Conservation (phyloP, 352 stramenopile species). For the Phytophthora ramorum region DNA sequence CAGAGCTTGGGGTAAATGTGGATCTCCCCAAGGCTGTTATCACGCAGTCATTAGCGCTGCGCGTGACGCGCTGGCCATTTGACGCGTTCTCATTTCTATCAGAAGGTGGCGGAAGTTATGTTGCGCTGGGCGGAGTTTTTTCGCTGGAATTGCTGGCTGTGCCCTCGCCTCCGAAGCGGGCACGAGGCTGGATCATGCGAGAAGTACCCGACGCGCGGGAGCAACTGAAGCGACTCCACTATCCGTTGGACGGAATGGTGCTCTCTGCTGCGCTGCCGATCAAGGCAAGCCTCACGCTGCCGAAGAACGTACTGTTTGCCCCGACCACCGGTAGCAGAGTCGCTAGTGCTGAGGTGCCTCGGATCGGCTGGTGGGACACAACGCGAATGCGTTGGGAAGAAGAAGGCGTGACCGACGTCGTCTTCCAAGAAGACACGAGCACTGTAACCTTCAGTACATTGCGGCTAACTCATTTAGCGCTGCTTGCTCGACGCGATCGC, state of each 20-base stretch:
- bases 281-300: slow-evolving; percentile 65
- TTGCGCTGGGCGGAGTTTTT: slow-evolving; percentile 71
- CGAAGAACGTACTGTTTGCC: slow-evolving; percentile 59
- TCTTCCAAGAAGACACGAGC: slow-evolving; percentile 63
- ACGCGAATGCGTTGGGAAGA: slow-evolving; percentile 65
- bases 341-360: slow-evolving; percentile 29
- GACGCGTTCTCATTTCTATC: slow-evolving; percentile 43
- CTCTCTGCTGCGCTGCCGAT: slow-evolving; percentile 69
- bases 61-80: slow-evolving; percentile 69
- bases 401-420: slow-evolving; percentile 76
- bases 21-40: slow-evolving; percentile 85
- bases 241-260: slow-evolving; percentile 80
- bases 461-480: slow-evolving; percentile 74
- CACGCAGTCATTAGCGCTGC: slow-evolving; percentile 77
- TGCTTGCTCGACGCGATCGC: slow-evolving; percentile 72
- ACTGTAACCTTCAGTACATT: slow-evolving; percentile 77
- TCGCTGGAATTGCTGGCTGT: slow-evolving; percentile 75
- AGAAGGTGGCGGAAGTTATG: slow-evolving; percentile 29
- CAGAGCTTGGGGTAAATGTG: slow-evolving; percentile 63
- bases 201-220: slow-evolving; percentile 64
- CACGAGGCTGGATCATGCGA: slow-evolving; percentile 80
- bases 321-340: slow-evolving; percentile 1
- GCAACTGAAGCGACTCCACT: slow-evolving; percentile 70
- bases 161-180: slow-evolving; percentile 69
- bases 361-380: slow-evolving; percentile 77